A percentile compares a stretch with the other conserved stretches of the same genome.
Evolutionary conservation across 495 filamentous ascomycete species (phyloP).

Genomic region (Annulohypoxylon bovei): DNA sequence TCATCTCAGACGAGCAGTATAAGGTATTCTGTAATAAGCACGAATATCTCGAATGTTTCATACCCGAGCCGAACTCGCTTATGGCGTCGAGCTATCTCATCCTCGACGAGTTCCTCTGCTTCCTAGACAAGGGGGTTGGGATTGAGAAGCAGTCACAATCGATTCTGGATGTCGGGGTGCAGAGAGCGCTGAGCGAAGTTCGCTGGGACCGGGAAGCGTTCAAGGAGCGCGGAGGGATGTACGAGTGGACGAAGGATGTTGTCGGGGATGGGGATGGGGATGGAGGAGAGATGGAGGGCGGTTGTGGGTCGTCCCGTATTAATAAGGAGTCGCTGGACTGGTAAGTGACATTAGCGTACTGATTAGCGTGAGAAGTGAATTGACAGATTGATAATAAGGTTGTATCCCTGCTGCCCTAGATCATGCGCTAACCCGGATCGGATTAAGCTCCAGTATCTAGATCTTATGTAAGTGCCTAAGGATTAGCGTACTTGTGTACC

Average conservation of each 20-base stretch:
- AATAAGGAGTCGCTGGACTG: conserved; percentile 17
- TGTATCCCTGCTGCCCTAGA: too few relatives aligned
- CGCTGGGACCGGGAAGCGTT: conserved; percentile 64
- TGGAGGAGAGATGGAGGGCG: not conserved
- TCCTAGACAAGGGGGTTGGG: conserved; percentile 58
- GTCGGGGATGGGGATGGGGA: not conserved
- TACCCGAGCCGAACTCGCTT: conserved; percentile 61
- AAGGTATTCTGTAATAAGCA: conserved; percentile 60
- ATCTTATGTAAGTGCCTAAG: too few relatives aligned
- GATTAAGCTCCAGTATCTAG: too few relatives aligned
- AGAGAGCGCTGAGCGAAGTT: conserved; percentile 58
- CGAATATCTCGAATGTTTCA: conserved; percentile 51
- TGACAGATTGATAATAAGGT: too few relatives aligned
- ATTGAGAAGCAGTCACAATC: conserved; percentile 51
- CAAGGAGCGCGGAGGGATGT: conserved; percentile 58
- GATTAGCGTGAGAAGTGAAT: too few relatives aligned
- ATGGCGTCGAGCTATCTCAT: conserved; percentile 65
- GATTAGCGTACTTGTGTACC: too few relatives aligned
- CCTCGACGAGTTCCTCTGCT: conserved; percentile 66
- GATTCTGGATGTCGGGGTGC: conserved; percentile 64
- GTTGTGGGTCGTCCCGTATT: conserved; percentile 4
- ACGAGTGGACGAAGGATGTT: conserved; percentile 60
- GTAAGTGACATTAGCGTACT: not conserved
- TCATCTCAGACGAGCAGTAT: conserved; percentile 62
- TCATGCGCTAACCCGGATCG: too few relatives aligned